Conservation (phyloP, 2,329 filamentous ascomycete genomes). For the Pseudonectria foliicola region DNA sequence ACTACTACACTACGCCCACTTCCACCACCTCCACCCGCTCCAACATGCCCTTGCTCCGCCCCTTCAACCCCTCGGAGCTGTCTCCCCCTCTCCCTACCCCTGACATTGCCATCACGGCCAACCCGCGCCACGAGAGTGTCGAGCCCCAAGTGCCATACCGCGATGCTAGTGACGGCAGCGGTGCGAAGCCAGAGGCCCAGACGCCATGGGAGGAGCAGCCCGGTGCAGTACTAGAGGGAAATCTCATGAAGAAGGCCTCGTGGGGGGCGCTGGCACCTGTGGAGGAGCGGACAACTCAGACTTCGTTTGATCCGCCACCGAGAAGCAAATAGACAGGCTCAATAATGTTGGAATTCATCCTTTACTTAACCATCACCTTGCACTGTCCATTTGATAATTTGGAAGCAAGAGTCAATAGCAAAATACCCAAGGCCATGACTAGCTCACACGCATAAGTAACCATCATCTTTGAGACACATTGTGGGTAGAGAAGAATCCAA, state of each 20-base stretch:
- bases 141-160: background rate
- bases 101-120: conserved; percentile 13
- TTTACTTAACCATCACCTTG: no score
- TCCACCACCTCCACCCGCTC: conserved; percentile 28
- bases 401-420: conserved; percentile 3
- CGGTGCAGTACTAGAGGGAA: conserved; percentile 2
- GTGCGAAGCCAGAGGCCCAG: conserved; percentile 6
- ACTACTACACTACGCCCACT: conserved; percentile 22
- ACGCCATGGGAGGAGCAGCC: conserved; percentile 14
- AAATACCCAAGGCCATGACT: conserved; percentile 6
- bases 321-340: conserved; percentile 10
- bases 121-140: conserved; percentile 7
- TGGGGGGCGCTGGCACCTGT: conserved; percentile 26
- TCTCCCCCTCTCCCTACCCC: conserved; percentile 17
- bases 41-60: conserved; percentile 28
- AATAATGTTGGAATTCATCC: no score
- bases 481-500: background rate
- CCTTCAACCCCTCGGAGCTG: conserved; percentile 23
- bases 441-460: no score
- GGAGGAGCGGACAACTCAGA: conserved; percentile 30
- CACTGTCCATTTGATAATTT: background rate
- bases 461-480: no score
- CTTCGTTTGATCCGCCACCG: conserved; percentile 34
- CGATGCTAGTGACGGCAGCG: no score
- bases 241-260: conserved; percentile 13